Evolutionary conservation across 164 flowering plant genomes (phyloP).

Genomic region (Piper betle): DNA sequence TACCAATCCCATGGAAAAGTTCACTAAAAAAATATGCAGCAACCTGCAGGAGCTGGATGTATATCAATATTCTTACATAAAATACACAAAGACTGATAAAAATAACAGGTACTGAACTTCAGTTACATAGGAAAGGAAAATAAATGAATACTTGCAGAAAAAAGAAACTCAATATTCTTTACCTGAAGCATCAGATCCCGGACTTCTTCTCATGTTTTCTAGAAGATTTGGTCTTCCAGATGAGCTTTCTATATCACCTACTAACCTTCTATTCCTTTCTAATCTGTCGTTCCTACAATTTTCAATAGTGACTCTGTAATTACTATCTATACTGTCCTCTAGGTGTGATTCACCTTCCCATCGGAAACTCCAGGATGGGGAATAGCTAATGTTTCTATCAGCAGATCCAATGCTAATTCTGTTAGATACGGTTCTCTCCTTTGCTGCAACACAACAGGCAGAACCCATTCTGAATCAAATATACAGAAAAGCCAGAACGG

Average conservation of each 20-base stretch:
- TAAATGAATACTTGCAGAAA: background rate
- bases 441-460: conserved; percentile 84
- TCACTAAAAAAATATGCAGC: too few relatives aligned
- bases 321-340: conserved; percentile 40
- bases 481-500: background rate
- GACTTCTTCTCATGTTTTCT: conserved; percentile 26
- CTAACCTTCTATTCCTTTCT: conserved; percentile 34
- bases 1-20: too few relatives aligned
- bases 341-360: conserved; percentile 69
- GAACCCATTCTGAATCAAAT: conserved; percentile 51
- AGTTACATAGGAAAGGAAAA: background rate
- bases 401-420: conserved; percentile 26
- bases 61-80: too few relatives aligned
- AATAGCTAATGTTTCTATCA: conserved; percentile 39
- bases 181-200: conserved; percentile 45
- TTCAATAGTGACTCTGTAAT: conserved; percentile 19
- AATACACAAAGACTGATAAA: too few relatives aligned
- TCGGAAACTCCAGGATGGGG: conserved; percentile 81
- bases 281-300: conserved; percentile 21
- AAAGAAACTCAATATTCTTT: background rate
- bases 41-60: too few relatives aligned
- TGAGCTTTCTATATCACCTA: conserved; percentile 28
- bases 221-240: conserved; percentile 60
- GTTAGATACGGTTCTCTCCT: conserved; percentile 41
- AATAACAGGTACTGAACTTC: background rate